phyloP scores from a whole-genome alignment of 768 basidiomycete species.

The Galerina sulciceps region DNA sequence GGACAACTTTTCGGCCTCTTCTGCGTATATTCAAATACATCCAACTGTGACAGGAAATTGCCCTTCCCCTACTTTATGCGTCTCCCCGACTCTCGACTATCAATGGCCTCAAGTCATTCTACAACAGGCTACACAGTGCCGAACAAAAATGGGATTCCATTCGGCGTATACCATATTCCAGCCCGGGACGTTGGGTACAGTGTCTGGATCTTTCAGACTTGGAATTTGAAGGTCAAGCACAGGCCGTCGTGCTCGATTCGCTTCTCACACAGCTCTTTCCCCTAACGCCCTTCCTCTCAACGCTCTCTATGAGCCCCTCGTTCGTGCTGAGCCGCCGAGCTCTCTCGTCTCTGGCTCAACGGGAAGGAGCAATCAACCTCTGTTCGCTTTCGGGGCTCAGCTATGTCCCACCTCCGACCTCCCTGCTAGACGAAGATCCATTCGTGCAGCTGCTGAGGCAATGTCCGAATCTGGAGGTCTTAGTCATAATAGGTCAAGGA shows the following conservation, averaged over 20 bases:
- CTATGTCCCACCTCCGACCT: slow-evolving; percentile 43
- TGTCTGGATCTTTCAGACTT: slow-evolving; percentile 70
- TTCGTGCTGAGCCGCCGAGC: slow-evolving; percentile 66
- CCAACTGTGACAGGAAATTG: slow-evolving; percentile 54
- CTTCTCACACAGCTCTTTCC: slow-evolving; percentile 69
- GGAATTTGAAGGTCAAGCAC: slow-evolving; percentile 43
- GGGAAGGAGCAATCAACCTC: slow-evolving; percentile 55
- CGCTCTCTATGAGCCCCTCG: slow-evolving; percentile 56
- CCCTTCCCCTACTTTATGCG: slow-evolving; percentile 70
- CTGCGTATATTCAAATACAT: neutral
- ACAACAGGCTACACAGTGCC: slow-evolving; percentile 56
- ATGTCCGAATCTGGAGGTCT: slow-evolving; percentile 60
- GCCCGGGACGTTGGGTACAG: slow-evolving; percentile 88
- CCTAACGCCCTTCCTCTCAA: slow-evolving; percentile 65
- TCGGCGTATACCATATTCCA: slow-evolving; percentile 82
- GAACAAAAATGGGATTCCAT: slow-evolving; percentile 90
- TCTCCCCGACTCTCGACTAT: slow-evolving; percentile 49
- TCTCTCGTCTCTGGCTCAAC: slow-evolving; percentile 51
- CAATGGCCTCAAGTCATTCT: slow-evolving; percentile 56
- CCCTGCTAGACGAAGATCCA: slow-evolving; percentile 51
- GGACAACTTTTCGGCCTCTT: neutral
- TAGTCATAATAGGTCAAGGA: slow-evolving; percentile 67
- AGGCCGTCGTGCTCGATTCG: slow-evolving; percentile 62
- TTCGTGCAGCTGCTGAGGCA: slow-evolving; percentile 60
- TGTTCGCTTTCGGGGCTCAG: slow-evolving; percentile 58